A percentile compares a stretch with the other conserved stretches of the same genome.
Conservation (phyloP, 2,329 filamentous ascomycete genomes). For the Ustulina deusta region DNA sequence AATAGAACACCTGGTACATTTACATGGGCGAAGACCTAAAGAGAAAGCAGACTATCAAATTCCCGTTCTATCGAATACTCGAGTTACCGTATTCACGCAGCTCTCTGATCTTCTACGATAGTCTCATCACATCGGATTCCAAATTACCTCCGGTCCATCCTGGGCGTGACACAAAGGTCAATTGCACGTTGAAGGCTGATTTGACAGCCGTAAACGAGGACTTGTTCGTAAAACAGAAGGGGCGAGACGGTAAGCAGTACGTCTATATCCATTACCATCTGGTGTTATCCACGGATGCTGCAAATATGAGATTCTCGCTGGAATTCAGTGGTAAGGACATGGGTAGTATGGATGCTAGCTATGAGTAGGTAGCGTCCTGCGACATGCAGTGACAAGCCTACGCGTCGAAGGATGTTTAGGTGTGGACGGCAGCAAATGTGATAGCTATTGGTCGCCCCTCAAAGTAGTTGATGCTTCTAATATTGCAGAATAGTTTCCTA, state of each 20-base stretch:
- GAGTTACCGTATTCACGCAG: neutral
- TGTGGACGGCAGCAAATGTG: too few relatives aligned
- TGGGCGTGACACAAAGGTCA: neutral
- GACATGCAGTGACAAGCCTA: too few relatives aligned
- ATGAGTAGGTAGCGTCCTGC: neutral
- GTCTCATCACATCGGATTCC: neutral
- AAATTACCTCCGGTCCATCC: neutral
- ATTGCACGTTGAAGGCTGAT: neutral
- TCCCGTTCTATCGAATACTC: neutral
- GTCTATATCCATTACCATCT: neutral
- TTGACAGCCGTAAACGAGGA: neutral
- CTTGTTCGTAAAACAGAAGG: neutral
- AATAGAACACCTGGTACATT: neutral
- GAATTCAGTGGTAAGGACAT: neutral
- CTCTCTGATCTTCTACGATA: neutral
- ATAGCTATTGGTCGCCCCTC: too few relatives aligned
- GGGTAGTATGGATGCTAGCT: neutral
- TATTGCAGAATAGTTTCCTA: too few relatives aligned
- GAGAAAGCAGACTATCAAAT: neutral
- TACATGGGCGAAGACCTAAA: neutral
- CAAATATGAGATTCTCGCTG: neutral
- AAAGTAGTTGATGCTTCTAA: too few relatives aligned
- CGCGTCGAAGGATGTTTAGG: too few relatives aligned
- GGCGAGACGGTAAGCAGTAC: neutral
- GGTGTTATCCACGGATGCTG: neutral